A percentile compares a stretch with the other conserved stretches of the same genome.
Evolutionary conservation across 176 grass and related monocot genomes (phyloP).

Genomic region (Oryza coarctata): DNA sequence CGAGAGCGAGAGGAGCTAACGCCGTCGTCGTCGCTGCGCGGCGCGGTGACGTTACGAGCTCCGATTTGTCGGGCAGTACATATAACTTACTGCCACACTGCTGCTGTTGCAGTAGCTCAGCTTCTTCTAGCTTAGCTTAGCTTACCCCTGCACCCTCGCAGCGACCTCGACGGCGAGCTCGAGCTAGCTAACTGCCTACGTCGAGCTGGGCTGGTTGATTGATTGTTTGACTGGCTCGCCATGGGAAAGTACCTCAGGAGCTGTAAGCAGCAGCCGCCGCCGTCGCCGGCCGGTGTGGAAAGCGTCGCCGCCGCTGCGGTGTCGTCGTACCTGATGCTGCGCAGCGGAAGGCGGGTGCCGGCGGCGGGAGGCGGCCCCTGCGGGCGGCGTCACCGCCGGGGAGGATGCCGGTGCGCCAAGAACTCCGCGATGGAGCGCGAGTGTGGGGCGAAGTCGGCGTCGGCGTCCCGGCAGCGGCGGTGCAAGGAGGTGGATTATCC

Average conservation of each 20-base stretch:
- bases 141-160: no score
- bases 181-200: no score
- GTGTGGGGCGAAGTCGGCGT: background rate
- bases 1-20: no score
- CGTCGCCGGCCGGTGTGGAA: background rate
- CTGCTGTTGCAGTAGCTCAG: no score
- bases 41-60: no score
- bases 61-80: no score
- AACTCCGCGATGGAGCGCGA: background rate
- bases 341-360: constrained; percentile 43
- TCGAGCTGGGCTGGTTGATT: no score
- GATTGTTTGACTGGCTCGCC: background rate
- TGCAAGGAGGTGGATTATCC: background rate
- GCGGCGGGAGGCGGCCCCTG: background rate
- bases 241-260: constrained; percentile 49
- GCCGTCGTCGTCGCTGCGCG: no score
- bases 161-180: no score
- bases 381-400: background rate
- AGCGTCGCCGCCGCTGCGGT: background rate
- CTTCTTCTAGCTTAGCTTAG: no score
- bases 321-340: constrained; percentile 30
- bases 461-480: background rate
- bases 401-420: background rate
- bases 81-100: no score
- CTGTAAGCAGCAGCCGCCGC: constrained; percentile 9